Percentiles rank a stretch among this genome's conserved stretches.
phyloP scores from a whole-genome alignment of 2,329 filamentous ascomycete species.

The Alternaria sp. region DNA sequence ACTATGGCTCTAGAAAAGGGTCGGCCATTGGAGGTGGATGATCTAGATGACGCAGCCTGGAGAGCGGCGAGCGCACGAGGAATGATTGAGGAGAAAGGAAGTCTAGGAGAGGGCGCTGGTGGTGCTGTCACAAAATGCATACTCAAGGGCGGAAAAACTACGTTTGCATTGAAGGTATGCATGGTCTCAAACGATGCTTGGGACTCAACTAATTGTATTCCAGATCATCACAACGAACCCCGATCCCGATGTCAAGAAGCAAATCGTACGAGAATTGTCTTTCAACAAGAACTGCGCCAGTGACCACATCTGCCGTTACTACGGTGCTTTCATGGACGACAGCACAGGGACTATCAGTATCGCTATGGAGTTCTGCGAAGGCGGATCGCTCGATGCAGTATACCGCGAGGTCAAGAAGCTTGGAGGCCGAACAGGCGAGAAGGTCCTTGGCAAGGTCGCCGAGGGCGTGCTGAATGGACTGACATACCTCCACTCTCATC shows the following conservation, averaged over 20 bases:
- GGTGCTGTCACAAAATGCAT: slow-evolving; percentile 92
- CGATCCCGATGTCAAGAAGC: slow-evolving; percentile 96
- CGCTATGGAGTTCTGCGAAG: slow-evolving; percentile 99
- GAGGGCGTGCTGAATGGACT: slow-evolving; percentile 93
- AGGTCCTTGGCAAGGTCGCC: slow-evolving; percentile 94
- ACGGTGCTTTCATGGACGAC: slow-evolving; percentile 94
- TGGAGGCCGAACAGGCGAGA: slow-evolving; percentile 92
- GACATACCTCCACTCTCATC: slow-evolving; percentile 92
- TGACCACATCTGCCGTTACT: slow-evolving; percentile 96
- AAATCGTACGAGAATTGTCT: slow-evolving; percentile 92
- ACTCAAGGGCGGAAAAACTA: slow-evolving; percentile 87
- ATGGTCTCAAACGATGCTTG: not conserved
- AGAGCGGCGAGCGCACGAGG: slow-evolving; percentile 88
- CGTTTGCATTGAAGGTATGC: slow-evolving; percentile 91
- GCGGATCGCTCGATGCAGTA: slow-evolving; percentile 92
- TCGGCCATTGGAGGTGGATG: slow-evolving; percentile 85
- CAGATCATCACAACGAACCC: slow-evolving; percentile 96
- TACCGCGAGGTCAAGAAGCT: slow-evolving; percentile 97
- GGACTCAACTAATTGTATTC: slow-evolving; percentile 12
- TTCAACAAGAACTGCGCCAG: slow-evolving; percentile 99
- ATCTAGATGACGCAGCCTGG: slow-evolving; percentile 95
- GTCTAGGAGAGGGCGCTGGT: slow-evolving; percentile 91
- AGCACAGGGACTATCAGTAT: slow-evolving; percentile 97
- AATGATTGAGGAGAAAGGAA: slow-evolving; percentile 85
- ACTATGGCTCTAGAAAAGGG: slow-evolving; percentile 83